A percentile compares a stretch with the other conserved stretches of the same genome.
phyloP scores from a whole-genome alignment of 352 stramenopile genomes.

The Pythium vanterpoolii region DNA sequence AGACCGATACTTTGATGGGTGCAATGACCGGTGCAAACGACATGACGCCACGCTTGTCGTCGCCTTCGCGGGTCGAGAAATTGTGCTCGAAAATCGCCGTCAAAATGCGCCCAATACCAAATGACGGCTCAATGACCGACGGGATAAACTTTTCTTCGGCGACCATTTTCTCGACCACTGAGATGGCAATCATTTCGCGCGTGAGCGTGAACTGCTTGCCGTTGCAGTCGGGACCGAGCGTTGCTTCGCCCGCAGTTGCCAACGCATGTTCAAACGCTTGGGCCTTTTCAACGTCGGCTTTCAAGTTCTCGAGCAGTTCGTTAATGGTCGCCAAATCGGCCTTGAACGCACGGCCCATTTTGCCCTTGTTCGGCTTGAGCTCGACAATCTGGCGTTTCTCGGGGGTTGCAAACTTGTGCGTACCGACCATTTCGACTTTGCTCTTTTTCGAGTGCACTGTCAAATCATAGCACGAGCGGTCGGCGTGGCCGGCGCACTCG shows the following conservation, averaged over 20 bases:
- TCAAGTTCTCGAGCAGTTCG: constrained; percentile 75
- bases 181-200: constrained; percentile 94
- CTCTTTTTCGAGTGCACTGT: constrained; percentile 86
- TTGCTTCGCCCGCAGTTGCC: constrained; percentile 85
- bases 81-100: constrained; percentile 99
- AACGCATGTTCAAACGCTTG: constrained; percentile 91
- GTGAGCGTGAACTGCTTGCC: constrained; percentile 91
- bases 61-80: constrained; percentile 95
- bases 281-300: constrained; percentile 85
- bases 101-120: constrained; percentile 97
- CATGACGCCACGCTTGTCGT: constrained; percentile 98
- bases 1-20: constrained; percentile 98
- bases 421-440: constrained; percentile 87
- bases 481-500: constrained; percentile 98
- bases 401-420: constrained; percentile 88
- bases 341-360: constrained; percentile 97
- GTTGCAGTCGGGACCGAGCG: constrained; percentile 84
- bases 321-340: constrained; percentile 82
- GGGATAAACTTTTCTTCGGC: constrained; percentile 98
- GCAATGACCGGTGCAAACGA: constrained; percentile 96
- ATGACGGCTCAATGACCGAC: constrained; percentile 99
- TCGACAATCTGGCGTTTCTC: constrained; percentile 93
- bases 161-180: constrained; percentile 94
- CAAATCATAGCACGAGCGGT: constrained; percentile 98
- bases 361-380: constrained; percentile 96